Conservation (phyloP, 2,329 filamentous ascomycete species). For the Venturia effusa region DNA sequence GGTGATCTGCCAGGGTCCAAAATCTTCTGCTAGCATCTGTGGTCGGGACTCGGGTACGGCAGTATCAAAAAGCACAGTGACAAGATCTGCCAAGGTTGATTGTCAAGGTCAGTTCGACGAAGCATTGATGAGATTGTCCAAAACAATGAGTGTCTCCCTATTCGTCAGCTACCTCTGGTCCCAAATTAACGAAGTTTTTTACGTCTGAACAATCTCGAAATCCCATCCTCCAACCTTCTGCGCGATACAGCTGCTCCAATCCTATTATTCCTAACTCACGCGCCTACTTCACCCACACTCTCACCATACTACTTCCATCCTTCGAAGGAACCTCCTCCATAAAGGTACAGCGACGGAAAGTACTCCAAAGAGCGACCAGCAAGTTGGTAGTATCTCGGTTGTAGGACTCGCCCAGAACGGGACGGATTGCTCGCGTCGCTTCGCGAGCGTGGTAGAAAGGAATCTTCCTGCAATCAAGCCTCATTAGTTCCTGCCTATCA, state of each 20-base stretch:
- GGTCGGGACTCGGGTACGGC: no score
- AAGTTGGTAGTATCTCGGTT: constrained; percentile 20
- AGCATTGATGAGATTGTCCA: no score
- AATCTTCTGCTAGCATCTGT: no score
- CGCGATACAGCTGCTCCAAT: background rate
- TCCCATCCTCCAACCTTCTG: background rate
- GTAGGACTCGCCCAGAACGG: constrained; percentile 20
- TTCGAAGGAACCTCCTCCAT: background rate
- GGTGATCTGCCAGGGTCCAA: no score
- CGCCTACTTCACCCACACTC: background rate
- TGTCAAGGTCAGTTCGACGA: no score
- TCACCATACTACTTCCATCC: background rate
- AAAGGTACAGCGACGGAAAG: background rate
- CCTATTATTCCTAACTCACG: background rate
- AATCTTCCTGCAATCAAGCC: constrained; percentile 24
- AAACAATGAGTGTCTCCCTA: background rate
- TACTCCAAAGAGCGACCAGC: constrained; percentile 17
- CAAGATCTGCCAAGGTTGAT: no score
- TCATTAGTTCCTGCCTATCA: constrained; percentile 3
- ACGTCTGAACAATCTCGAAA: no score
- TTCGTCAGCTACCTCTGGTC: background rate
- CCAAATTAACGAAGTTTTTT: background rate
- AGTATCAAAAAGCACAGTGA: no score
- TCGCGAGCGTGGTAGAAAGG: constrained; percentile 51
- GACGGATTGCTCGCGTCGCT: constrained; percentile 26